Evolutionary conservation across 2,329 filamentous ascomycete genomes (phyloP).

Genomic region (Periconia digitata): DNA sequence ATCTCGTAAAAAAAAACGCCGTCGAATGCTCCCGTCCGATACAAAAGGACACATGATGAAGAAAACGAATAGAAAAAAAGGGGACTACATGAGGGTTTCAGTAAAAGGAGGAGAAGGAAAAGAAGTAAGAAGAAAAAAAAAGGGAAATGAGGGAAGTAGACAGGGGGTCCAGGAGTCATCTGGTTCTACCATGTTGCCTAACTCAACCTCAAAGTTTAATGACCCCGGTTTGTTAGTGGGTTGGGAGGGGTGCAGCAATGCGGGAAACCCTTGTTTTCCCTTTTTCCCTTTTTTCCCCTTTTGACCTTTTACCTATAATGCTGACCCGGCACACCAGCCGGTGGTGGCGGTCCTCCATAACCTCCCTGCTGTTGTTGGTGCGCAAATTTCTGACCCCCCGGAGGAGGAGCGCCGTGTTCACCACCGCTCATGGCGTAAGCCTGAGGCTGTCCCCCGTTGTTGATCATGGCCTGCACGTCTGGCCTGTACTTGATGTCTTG

Average conservation of each 20-base stretch:
- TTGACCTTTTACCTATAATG: conserved; percentile 19
- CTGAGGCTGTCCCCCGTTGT: conserved; percentile 12
- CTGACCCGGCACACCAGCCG: conserved; percentile 23
- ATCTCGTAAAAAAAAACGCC: conserved; percentile 3
- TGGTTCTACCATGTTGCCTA: too few species aligned
- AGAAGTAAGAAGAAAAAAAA: not conserved
- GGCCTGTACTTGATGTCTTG: conserved; percentile 56
- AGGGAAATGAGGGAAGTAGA: not conserved
- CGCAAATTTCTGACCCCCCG: not conserved
- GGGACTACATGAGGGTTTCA: not conserved
- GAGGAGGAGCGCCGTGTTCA: conserved; percentile 7
- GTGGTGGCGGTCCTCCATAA: conserved; percentile 16
- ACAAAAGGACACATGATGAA: not conserved
- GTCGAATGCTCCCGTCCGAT: not conserved
- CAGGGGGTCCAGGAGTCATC: too few species aligned
- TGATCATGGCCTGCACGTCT: conserved; percentile 39
- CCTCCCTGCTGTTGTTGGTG: not conserved
- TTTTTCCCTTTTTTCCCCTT: not conserved
- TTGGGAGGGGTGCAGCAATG: too few species aligned
- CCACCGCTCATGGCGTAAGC: conserved; percentile 30
- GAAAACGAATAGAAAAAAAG: not conserved
- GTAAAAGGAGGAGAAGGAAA: not conserved
- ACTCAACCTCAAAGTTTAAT: too few species aligned
- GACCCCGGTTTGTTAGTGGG: too few species aligned
- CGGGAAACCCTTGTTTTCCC: not conserved